Base-by-base conservation (phyloP, 352 stramenopile species). In the Globisporangium echinulatum region DNA sequence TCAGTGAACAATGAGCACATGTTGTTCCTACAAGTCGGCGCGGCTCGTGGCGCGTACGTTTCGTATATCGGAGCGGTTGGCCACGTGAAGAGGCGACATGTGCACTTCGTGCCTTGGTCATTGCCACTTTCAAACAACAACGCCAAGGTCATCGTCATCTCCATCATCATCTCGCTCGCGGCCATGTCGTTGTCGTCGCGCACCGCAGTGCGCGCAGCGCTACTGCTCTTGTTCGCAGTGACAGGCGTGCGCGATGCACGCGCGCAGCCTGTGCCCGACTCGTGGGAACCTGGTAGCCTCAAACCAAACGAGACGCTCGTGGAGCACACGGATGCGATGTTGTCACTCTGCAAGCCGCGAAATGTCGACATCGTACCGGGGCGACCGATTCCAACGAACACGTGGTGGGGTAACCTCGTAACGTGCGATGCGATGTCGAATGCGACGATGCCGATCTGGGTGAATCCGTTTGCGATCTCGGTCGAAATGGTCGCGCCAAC, bases 391-490 rank as follows among this genome's bases (percentile, higher is more conserved):
- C 83, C 83, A 25, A 93, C 83, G 40, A 93, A 93, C 42, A 67
- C 65, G 1, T 93, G 83, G 83, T 93, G 83, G 83, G 81, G 74
- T n/a, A 93, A 93, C 60, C 72, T 93, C 59, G 63, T 93, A 48
- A 84, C 76, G 36, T 87, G 79, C 43, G 75, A 87, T 49, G 38
- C 62, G 9, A 67, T 43, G 17, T 74, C 74, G 14, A 83, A 90
- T 62, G 62, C 65, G 38, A 84, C 76, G 37, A 44, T 60, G 40
- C 79, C 81, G 3, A 72, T 90, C 39, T 93, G 83, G 83, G 46
- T 78, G 11, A 84, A 93, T 47, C 81, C 83, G 54, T 90, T 81
- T 39, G 77, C 83, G 1, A 52, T 93, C 43, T 75, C 59, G 39
- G 64, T 90, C 10, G 72, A 86, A 49, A 65, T 61, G 2, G 44